Base-by-base conservation (phyloP, 2,329 filamentous ascomycete genomes). In the Albifimbria verrucaria region DNA sequence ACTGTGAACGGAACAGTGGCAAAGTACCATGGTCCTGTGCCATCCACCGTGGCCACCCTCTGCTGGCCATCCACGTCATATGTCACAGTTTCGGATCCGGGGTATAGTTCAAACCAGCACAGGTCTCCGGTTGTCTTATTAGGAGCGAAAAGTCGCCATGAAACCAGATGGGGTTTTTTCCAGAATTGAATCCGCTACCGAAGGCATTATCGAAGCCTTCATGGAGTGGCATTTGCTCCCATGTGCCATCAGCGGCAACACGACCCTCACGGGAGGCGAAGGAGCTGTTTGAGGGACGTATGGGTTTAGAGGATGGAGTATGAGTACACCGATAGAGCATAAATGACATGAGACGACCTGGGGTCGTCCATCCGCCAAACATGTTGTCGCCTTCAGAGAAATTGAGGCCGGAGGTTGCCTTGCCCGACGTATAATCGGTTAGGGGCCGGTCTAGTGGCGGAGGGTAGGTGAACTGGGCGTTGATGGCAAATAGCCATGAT, bases 311-410 rank as follows among this genome's bases (percentile, higher is more conserved):
- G 26, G 48, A 11, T 7, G 26, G 23, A 18, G 48, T 18, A 25
- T 21, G 18, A n/a, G 24, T 21, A 32, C 48, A 49, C n/a, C 48
- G 48, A 32, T 42, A 49, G 48, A 49, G 28, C 18, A 49, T 18
- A 49, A 42, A 49, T 21, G 36, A 39, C 42, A 21, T 44, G 20
- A 43, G 48, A 22, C n/a, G 21, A 5, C 10, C 21, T 15, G 48
- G 39, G 36, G 48, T 50, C 17, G 32, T 23, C 48, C 48, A 50
- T 18, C 48, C 48, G 22, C 48, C 48, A 22, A 50, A 44, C 21
- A 50, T 23, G 48, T 18, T 50, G 36, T 50, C 48, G 48, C 48
- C 48, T 1, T n/a, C 48, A 24, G 48, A 50, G 22, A 50, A 50
- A 39, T 50, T 50, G 48, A 50, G 36, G 9, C 22, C 21, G 6